A percentile compares a stretch with the other conserved stretches of the same genome.
Conservation (phyloP, 805 yeast genomes). For the Ogataea glucozyma region DNA sequence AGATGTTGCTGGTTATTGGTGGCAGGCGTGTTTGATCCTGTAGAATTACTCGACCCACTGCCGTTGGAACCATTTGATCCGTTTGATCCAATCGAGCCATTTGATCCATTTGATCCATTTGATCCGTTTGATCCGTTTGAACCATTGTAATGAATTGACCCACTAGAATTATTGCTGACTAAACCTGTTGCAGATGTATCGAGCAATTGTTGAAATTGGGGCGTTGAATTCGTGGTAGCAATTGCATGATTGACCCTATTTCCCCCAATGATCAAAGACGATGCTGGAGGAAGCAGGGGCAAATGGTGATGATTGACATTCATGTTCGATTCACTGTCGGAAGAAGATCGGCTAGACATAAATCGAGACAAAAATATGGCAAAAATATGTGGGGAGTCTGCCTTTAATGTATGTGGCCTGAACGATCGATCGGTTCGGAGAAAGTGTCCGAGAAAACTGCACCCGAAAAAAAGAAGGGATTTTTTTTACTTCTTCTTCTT, state of each 20-base stretch:
- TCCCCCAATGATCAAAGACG: conserved; percentile 17
- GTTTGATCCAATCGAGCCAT: no score
- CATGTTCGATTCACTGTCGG: conserved; percentile 3
- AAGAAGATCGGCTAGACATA: conserved; percentile 4
- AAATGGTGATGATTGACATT: conserved; percentile 9
- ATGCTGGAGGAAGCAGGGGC: conserved; percentile 23
- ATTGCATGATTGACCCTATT: conserved; percentile 13
- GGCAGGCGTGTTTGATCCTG: neutral
- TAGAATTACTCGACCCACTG: neutral
- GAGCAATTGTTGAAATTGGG: neutral
- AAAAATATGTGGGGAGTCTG: conserved; percentile 1
- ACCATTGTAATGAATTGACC: no score
- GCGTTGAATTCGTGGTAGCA: conserved; percentile 1
- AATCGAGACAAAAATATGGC: neutral
- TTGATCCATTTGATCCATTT: no score
- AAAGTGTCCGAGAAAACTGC: conserved; percentile 1
- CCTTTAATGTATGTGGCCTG: neutral
- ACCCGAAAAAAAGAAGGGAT: neutral
- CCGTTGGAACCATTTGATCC: neutral
- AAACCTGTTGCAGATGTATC: neutral
- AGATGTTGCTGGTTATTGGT: conserved; percentile 3
- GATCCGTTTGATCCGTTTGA: no score
- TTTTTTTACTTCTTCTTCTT: conserved; percentile 1
- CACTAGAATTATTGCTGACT: no score
- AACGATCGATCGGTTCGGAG: conserved; percentile 7